phyloP scores from a whole-genome alignment of 2,329 filamentous ascomycete genomes.

The Pleoardoris graminearum region DNA sequence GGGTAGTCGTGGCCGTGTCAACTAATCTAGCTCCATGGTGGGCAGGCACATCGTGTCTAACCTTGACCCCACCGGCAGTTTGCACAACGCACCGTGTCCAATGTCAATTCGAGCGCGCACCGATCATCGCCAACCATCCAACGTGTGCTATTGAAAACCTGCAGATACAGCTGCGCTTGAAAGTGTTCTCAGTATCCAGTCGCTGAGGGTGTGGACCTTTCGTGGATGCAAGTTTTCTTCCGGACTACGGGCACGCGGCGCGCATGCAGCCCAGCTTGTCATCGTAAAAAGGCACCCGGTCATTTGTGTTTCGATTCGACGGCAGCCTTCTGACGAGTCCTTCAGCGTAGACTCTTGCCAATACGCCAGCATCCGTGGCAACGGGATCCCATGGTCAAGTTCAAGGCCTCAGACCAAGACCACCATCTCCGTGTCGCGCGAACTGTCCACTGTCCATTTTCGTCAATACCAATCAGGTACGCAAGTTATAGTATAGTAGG shows the following conservation, averaged over 20 bases:
- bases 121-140: neutral
- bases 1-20: neutral
- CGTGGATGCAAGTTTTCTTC: neutral
- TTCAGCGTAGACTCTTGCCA: neutral
- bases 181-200: neutral
- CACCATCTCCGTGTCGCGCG: neutral
- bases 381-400: neutral
- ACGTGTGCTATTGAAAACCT: neutral
- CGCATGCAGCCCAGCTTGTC: conserved; percentile 9
- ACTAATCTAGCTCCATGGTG: conserved; percentile 3
- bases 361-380: neutral
- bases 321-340: neutral
- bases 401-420: neutral
- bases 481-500: conserved; percentile 9
- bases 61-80: neutral
- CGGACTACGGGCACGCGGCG: conserved; percentile 1
- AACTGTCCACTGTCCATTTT: neutral
- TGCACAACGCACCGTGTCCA: neutral
- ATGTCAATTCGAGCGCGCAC: neutral
- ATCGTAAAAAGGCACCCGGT: neutral
- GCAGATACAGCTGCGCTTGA: neutral
- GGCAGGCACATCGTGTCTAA: neutral
- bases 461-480: conserved; percentile 1
- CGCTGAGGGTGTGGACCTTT: neutral
- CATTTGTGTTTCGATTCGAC: neutral